phyloP scores from a whole-genome alignment of 306 rosid species.

The Gleditsia sinensis region DNA sequence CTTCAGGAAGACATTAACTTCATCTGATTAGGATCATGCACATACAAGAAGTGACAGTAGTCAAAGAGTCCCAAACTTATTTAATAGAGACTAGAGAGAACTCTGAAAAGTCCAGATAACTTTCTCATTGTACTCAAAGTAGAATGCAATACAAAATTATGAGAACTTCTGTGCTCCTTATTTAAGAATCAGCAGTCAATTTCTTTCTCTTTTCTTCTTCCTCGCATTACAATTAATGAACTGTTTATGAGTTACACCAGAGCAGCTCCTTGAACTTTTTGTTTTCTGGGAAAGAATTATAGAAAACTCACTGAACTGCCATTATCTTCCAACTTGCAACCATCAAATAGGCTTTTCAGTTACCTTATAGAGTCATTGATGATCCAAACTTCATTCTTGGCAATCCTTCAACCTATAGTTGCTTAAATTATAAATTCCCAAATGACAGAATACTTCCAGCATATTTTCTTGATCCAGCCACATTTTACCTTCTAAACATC shows the following conservation, averaged over 20 bases:
- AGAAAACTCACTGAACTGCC: background rate
- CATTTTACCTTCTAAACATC: background rate
- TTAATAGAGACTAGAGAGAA: constrained; percentile 5
- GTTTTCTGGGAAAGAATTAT: background rate
- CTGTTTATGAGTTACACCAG: background rate
- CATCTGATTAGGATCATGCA: constrained; percentile 18
- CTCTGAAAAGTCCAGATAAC: background rate
- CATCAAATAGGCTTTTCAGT: no score
- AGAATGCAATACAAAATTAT: constrained; percentile 8
- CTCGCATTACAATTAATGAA: background rate
- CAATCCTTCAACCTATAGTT: background rate
- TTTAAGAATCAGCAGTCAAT: constrained; percentile 21
- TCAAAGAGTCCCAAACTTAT: background rate
- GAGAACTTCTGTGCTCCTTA: constrained; percentile 11
- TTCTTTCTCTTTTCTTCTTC: background rate
- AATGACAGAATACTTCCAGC: background rate
- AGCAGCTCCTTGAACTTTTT: no score
- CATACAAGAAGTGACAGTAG: constrained; percentile 17
- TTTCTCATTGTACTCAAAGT: background rate
- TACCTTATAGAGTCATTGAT: background rate
- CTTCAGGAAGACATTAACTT: background rate
- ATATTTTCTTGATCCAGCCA: background rate
- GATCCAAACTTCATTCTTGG: background rate
- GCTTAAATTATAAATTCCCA: background rate
- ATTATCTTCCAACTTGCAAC: background rate